Base-by-base conservation (phyloP, 805 yeast genomes). In the Jamesozyma hellenica region DNA sequence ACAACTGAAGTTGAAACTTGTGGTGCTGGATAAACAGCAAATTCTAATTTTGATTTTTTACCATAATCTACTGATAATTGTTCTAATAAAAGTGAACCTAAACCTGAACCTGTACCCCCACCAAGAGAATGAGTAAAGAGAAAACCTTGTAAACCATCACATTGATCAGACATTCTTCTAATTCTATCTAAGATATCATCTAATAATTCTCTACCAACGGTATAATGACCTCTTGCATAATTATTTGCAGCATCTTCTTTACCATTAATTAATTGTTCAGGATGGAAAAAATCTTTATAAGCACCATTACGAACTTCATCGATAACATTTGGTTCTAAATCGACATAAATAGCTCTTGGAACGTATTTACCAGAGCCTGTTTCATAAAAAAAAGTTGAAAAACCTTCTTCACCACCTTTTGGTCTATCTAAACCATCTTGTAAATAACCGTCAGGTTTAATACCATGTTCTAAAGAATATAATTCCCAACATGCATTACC, bases 401-500 rank as follows among this genome's bases (percentile, higher is more conserved):
- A 88, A 4, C 97, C 98, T 66, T 87, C 97, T 66, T 87, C 96
- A 47, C 90, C 90, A 49, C 96, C 92, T 60, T 79, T 82, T 54
- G 95, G 95, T 62, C 83, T 82, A 42, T 66, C 66, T 47, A 82
- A 66, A 29, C 90, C 92, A 37, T 80, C 90, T 64, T 79, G 76
- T 41, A 63, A 72, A 64, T 78, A 88, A 45, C 98, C 98, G 63
- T 92, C 97, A 40, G 96, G 95, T 61, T 82, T 79, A 54, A 92
- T 92, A 44, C 98, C 98, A 63, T 92, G 98, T 65, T 92, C 98
- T 57, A 84, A 79, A 48, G 97, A 87, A 70, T 92, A 92, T 50
- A 92, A 74, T 64, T 90, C 97, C 98, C 98, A 90, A 68, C 98
- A 92, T 41, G 97, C 85, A 70, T 90, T 92, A 70, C 97, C 98